Conservation (phyloP, 345 rosid species). For the Boechera stricta region DNA sequence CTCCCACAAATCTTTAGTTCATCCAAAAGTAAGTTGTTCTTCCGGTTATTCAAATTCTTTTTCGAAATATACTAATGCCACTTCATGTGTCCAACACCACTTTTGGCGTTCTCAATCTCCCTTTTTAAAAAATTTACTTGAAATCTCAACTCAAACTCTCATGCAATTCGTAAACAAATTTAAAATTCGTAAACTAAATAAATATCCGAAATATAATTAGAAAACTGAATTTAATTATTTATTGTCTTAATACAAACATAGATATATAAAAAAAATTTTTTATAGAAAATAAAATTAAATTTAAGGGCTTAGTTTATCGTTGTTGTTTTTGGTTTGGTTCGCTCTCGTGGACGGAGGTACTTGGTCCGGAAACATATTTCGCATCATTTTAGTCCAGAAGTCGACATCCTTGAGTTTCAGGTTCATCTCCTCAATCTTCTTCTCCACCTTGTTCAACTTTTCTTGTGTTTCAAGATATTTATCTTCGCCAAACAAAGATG, state of each 20-base stretch:
- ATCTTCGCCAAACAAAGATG: not conserved
- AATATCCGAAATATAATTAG: not conserved
- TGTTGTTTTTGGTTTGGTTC: not conserved
- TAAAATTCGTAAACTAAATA: not conserved
- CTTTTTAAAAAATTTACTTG: too few species aligned
- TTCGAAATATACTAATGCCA: too few species aligned
- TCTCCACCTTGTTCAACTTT: not conserved
- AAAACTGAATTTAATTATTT: not conserved
- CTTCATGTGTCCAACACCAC: too few species aligned
- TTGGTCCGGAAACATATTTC: constrained; percentile 7
- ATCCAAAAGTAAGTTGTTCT: too few species aligned
- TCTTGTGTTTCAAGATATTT: not conserved
- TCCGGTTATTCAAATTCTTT: too few species aligned
- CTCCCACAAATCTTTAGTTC: too few species aligned
- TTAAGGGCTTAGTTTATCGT: not conserved
- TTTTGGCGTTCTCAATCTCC: too few species aligned
- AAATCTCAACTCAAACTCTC: too few species aligned
- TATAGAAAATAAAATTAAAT: not conserved
- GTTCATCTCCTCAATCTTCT: constrained; percentile 4
- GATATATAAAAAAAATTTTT: not conserved
- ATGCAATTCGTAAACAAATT: not conserved
- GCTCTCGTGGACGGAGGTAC: constrained; percentile 11
- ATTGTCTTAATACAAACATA: not conserved
- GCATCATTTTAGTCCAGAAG: constrained; percentile 10
- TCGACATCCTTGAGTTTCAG: constrained; percentile 6